A percentile compares a stretch with the other conserved stretches of the same genome.
These are phyloP conservation scores for Teunomyces panamensis DNA, from an alignment of 805 yeast species.

Conservation along the genomic window DNA sequence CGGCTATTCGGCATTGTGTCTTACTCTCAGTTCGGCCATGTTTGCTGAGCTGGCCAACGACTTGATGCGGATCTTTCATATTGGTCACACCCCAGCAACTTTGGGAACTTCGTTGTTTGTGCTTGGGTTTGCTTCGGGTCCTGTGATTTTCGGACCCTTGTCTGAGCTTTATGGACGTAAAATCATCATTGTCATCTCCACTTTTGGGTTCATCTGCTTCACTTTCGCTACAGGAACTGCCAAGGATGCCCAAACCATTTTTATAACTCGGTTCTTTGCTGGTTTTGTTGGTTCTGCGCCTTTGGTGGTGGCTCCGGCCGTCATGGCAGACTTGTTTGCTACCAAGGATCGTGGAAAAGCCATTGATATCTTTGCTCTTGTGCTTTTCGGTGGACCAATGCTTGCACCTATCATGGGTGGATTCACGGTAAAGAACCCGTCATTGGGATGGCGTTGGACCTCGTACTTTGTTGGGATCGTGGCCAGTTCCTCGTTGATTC, in stretches of 20 bases:
- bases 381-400: slow-evolving; percentile 78
- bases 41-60: slow-evolving; percentile 60
- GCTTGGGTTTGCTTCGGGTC: slow-evolving; percentile 93
- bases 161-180: slow-evolving; percentile 32
- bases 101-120: slow-evolving; percentile 79
- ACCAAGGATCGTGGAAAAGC: slow-evolving; percentile 72
- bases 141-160: slow-evolving; percentile 46
- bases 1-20: slow-evolving; percentile 29
- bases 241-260: slow-evolving; percentile 69
- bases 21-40: slow-evolving; percentile 31
- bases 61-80: slow-evolving; percentile 50
- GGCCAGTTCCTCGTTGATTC: slow-evolving; percentile 28
- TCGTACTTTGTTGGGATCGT: slow-evolving; percentile 48
- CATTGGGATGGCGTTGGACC: slow-evolving; percentile 58
- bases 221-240: slow-evolving; percentile 72
- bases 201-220: slow-evolving; percentile 28
- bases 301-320: slow-evolving; percentile 81
- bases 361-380: slow-evolving; percentile 64
- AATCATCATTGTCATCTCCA: slow-evolving; percentile 44
- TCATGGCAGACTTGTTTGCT: slow-evolving; percentile 77
- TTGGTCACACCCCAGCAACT: slow-evolving; percentile 67
- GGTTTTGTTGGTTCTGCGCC: slow-evolving; percentile 86
- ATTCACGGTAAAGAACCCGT: slow-evolving; percentile 36
- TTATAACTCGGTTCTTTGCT: slow-evolving; percentile 75
- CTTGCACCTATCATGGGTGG: slow-evolving; percentile 67